Conservation (phyloP, 108 stramenopile genomes). For the Epithemia pelagica region DNA sequence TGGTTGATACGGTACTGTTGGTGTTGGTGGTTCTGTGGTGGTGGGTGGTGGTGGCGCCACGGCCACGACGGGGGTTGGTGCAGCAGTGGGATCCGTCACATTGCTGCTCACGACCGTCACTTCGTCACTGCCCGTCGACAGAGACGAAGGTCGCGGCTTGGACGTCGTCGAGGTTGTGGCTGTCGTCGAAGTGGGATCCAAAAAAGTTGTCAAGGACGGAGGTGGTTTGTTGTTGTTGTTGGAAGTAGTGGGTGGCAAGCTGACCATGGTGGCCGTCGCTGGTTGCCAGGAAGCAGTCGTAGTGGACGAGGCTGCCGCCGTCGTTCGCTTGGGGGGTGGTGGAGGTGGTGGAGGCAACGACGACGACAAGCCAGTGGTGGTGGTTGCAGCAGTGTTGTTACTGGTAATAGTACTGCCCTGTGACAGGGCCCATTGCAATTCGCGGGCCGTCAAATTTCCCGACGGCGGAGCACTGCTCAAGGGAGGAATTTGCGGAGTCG, state of each 20-base stretch:
- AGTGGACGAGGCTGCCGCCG: neutral
- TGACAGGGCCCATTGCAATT: neutral
- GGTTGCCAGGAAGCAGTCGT: neutral
- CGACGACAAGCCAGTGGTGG: neutral
- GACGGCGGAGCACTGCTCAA: constrained; percentile 35
- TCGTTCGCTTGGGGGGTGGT: constrained; percentile 9
- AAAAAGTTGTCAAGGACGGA: neutral
- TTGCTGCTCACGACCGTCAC: neutral
- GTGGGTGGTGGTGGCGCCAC: neutral
- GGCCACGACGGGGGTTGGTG: neutral
- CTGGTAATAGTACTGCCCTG: neutral
- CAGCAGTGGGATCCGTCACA: neutral
- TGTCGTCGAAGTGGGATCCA: constrained; percentile 10
- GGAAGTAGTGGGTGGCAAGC: neutral
- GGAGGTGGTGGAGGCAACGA: constrained; percentile 13
- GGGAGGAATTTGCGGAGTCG: constrained; percentile 10
- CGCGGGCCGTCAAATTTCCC: constrained; percentile 7
- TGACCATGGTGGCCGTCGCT: neutral
- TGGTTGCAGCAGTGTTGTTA: constrained; percentile 2
- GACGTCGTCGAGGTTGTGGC: neutral
- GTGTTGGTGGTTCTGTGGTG: neutral
- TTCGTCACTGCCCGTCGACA: constrained; percentile 1
- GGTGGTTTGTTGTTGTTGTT: neutral
- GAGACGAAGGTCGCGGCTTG: constrained; percentile 1
- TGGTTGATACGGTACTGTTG: neutral